Percentiles rank a stretch among this genome's conserved stretches.
phyloP scores from a whole-genome alignment of 345 rosid species.

The Salix brachista region DNA sequence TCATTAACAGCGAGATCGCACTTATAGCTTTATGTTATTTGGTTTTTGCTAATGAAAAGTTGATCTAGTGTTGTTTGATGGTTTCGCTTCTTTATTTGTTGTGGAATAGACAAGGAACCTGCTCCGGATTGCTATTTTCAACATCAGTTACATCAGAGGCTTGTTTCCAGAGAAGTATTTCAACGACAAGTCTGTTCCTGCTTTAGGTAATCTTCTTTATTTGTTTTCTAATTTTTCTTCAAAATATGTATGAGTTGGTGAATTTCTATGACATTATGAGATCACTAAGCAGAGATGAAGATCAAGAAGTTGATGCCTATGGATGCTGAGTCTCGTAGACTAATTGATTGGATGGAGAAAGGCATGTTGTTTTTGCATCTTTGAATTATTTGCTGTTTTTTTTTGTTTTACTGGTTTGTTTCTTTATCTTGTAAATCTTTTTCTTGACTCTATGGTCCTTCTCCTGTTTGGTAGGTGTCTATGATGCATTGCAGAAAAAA shows the following conservation, averaged over 20 bases:
- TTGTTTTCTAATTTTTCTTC: background rate
- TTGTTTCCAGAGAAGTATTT: slow-evolving; percentile 95
- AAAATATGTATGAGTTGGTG: background rate
- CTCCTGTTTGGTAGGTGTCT: slow-evolving; percentile 52
- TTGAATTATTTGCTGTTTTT: background rate
- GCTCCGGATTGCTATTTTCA: slow-evolving; percentile 93
- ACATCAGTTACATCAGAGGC: slow-evolving; percentile 93
- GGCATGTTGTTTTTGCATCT: slow-evolving; percentile 34
- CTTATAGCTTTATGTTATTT: background rate
- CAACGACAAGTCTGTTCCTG: slow-evolving; percentile 92
- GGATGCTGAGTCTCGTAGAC: slow-evolving; percentile 89
- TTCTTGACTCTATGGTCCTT: background rate
- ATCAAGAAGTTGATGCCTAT: slow-evolving; percentile 96
- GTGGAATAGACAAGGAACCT: slow-evolving; percentile 67
- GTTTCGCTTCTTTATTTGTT: background rate
- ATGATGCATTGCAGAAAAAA: slow-evolving; percentile 87
- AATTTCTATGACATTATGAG: slow-evolving; percentile 2
- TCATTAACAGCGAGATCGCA: background rate
- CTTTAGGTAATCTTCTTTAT: slow-evolving; percentile 52
- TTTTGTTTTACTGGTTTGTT: background rate
- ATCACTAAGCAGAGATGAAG: slow-evolving; percentile 63
- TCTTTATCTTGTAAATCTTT: background rate
- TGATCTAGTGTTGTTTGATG: slow-evolving; percentile 7
- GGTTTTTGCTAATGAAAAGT: background rate
- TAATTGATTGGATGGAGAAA: slow-evolving; percentile 99